Conservation (phyloP, 768 basidiomycete genomes). For the Suillus decipiens region DNA sequence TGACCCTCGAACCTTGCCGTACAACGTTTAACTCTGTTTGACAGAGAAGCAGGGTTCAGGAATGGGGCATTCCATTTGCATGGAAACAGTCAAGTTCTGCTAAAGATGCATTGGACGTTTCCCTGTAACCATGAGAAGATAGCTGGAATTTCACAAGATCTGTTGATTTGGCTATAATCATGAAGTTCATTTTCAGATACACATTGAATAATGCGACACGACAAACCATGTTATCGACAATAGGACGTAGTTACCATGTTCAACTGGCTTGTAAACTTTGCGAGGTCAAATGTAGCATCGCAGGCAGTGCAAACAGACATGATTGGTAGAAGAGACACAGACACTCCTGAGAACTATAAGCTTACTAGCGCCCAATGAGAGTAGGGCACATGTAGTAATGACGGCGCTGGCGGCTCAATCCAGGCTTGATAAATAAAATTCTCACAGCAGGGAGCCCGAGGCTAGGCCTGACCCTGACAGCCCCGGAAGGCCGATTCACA, state of each 20-base stretch:
- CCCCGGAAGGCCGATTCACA: not conserved
- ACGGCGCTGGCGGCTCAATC: not conserved
- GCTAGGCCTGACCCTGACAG: not conserved
- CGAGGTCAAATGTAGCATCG: not conserved
- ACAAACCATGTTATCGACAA: not conserved
- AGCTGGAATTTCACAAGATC: not conserved
- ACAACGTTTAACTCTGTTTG: constrained; percentile 22
- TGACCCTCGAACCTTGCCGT: constrained; percentile 23
- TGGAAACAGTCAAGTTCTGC: constrained; percentile 4
- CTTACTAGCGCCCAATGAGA: not conserved
- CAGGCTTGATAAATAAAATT: not conserved
- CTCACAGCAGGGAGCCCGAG: not conserved
- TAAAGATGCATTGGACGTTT: constrained; percentile 9
- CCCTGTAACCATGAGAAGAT: constrained; percentile 19
- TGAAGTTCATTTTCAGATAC: not conserved
- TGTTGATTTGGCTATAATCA: not conserved
- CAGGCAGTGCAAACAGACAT: not conserved
- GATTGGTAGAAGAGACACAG: not conserved
- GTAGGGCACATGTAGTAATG: not conserved
- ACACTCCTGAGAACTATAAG: not conserved
- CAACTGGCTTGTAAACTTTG: too few species aligned
- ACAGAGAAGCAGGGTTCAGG: constrained; percentile 16
- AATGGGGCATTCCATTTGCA: constrained; percentile 12
- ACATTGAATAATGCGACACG: not conserved
- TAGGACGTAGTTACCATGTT: not conserved